phyloP scores from a whole-genome alignment of 495 filamentous ascomycete species.

The Margaritispora aquatica region DNA sequence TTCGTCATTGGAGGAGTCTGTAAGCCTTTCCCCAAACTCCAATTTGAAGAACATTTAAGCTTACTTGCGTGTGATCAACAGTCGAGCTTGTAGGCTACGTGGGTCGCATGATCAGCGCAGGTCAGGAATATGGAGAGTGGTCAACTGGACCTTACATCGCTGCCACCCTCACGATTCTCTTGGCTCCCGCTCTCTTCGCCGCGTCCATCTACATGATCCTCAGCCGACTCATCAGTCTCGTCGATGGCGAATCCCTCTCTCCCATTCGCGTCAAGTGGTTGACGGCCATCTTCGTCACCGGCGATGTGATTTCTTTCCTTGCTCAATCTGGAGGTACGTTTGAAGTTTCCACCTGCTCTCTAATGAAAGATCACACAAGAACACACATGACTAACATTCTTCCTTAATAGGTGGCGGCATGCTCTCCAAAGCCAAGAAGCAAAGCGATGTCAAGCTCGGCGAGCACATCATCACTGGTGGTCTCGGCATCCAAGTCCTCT shows the following conservation, averaged over 20 bases:
- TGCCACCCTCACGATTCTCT: slow-evolving; percentile 37
- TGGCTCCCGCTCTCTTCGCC: slow-evolving; percentile 47
- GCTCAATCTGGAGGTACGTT: slow-evolving; percentile 28
- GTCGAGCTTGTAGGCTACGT: slow-evolving; percentile 43
- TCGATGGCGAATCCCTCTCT: slow-evolving; percentile 35
- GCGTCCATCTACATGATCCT: slow-evolving; percentile 50
- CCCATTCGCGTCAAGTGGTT: slow-evolving; percentile 32
- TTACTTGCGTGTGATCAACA: neutral
- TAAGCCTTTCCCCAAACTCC: slow-evolving; percentile 28
- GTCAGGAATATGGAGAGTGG: slow-evolving; percentile 27
- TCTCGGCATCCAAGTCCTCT: slow-evolving; percentile 40
- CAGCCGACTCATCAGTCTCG: slow-evolving; percentile 37
- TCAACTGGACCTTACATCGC: slow-evolving; percentile 37
- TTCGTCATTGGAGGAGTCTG: slow-evolving; percentile 51
- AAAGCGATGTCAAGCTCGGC: slow-evolving; percentile 27
- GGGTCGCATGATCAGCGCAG: slow-evolving; percentile 32
- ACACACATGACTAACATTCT: neutral
- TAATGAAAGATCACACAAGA: no score
- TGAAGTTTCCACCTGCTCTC: no score
- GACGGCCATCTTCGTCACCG: slow-evolving; percentile 38
- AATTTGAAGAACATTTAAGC: neutral
- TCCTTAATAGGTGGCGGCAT: slow-evolving; percentile 24
- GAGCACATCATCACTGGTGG: slow-evolving; percentile 38
- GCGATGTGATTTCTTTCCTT: slow-evolving; percentile 39
- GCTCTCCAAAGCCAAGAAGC: slow-evolving; percentile 29